Conservation (phyloP, 75 land plant genomes). For the Cupressus sempervirens region DNA sequence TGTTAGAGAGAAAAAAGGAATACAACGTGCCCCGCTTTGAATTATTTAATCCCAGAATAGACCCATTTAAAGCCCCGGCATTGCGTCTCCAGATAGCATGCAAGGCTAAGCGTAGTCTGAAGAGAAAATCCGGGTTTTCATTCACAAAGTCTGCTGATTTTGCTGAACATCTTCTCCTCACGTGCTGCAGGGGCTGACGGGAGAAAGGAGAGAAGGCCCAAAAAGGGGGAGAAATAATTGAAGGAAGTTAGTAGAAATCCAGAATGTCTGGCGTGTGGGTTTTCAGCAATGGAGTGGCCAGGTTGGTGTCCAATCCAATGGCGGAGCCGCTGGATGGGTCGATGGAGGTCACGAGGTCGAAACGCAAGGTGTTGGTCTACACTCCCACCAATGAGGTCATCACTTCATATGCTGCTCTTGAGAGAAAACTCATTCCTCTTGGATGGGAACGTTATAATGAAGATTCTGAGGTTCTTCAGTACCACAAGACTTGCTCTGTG, state of each 20-base stretch:
- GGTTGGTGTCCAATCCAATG: constrained; percentile 32
- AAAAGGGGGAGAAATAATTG: not conserved
- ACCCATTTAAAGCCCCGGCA: constrained; percentile 3
- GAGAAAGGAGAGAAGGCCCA: not conserved
- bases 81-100: not conserved
- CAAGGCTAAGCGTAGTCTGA: not conserved
- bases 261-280: constrained; percentile 74
- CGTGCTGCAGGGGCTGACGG: not conserved
- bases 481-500: constrained; percentile 46
- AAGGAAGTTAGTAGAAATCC: not conserved
- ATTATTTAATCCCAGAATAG: constrained; percentile 4
- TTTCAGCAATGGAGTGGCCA: constrained; percentile 54
- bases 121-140: not conserved
- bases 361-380: constrained; percentile 54
- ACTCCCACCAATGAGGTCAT: constrained; percentile 47
- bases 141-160: not conserved
- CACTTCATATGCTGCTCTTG: constrained; percentile 41
- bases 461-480: constrained; percentile 57
- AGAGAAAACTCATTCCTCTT: constrained; percentile 32
- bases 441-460: constrained; percentile 69
- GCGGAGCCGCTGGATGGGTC: constrained; percentile 22
- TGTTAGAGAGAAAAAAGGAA: not conserved
- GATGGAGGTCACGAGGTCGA: constrained; percentile 7
- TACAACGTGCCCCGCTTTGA: constrained; percentile 9
- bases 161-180: not conserved